Conservation (phyloP, 1,284 basidiomycete species). For the Apiotrichum montevideense region DNA sequence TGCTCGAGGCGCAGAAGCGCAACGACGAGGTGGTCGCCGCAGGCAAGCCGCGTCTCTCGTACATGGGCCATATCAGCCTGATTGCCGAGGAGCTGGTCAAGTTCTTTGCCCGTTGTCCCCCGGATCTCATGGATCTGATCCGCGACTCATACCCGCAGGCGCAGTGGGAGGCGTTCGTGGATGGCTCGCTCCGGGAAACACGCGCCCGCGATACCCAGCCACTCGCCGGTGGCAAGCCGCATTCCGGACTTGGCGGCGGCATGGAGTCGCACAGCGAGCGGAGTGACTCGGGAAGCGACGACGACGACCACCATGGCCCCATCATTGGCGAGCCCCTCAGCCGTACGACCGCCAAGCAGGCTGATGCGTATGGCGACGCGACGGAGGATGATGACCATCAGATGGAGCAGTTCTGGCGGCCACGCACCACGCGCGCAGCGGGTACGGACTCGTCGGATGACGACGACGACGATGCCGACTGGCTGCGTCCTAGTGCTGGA, state of each 20-base stretch:
- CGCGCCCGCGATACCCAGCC: slow-evolving; percentile 70
- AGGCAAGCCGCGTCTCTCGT: slow-evolving; percentile 64
- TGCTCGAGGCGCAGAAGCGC: slow-evolving; percentile 71
- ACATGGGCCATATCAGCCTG: slow-evolving; percentile 94
- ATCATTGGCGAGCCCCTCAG: slow-evolving; percentile 40
- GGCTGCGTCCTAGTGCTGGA: slow-evolving; percentile 29
- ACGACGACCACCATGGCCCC: slow-evolving; percentile 23
- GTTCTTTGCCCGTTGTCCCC: slow-evolving; percentile 67
- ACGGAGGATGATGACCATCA: slow-evolving; percentile 24
- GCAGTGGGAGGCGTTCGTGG: slow-evolving; percentile 82
- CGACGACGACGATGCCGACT: slow-evolving; percentile 44
- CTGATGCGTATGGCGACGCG: slow-evolving; percentile 24
- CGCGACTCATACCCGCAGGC: slow-evolving; percentile 63
- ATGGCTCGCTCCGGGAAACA: slow-evolving; percentile 74
- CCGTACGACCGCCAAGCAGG: slow-evolving; percentile 23
- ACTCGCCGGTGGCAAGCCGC: slow-evolving; percentile 63
- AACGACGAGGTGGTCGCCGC: slow-evolving; percentile 55
- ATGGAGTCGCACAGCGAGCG: slow-evolving; percentile 12
- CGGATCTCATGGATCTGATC: slow-evolving; percentile 64
- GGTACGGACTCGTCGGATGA: slow-evolving; percentile 31
- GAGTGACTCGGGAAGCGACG: slow-evolving; percentile 26
- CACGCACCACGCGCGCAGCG: neutral
- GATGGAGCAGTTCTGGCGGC: slow-evolving; percentile 21
- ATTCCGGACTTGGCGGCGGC: slow-evolving; percentile 13
- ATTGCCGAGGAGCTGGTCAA: slow-evolving; percentile 55